Base-by-base conservation (phyloP, 225 moss, liverwort and hornwort genomes). In the Lunularia cruciata region DNA sequence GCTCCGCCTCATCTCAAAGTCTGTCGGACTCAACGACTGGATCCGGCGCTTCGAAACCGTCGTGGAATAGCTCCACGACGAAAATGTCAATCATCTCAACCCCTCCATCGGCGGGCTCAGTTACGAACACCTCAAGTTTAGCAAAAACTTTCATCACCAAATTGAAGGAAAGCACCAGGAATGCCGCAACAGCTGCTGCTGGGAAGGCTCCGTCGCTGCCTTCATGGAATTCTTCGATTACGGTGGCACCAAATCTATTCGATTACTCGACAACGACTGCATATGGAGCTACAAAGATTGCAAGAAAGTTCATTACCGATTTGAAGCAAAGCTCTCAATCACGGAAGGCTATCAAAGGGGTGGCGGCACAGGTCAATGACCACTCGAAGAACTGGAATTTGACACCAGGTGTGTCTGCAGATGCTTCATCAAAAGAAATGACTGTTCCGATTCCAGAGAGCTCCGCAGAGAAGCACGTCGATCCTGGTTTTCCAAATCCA, bases 151-250 rank as follows among this genome's bases (percentile, higher is more conserved):
- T 69, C 19, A 30, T 64, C 6, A 23, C 35, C 47, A 68, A 47
- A 40, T 34, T 75, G 47, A 72, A 75, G 38, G 75, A 71, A 8
- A 79, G 58, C 60, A 32, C 75, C 23, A 62, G 47, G 30, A 45
- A 36, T 1, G 57, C 66, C 8, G 47, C 57, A 30, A 6, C 51
- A 1, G 4, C 23, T n/a, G 65, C 69, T 19, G 15, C 36, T 8
- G 35, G 42, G 6, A 42, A 33, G 55, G 35, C 60, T 6, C 66
- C 60, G 3, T 38, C 63, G n/a, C 68, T 33, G 33, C 69, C 72
- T 35, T 56, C 68, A 19, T 76, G 63, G 63, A 65, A 68, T 28
- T 58, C 76, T 26, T 72, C 67, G 49, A 35, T 25, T 31, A 45
- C 75, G 22, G 61, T 68, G 3, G 57, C 76, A 43, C 43, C 59